These are phyloP conservation scores for Saccharomycopsis sp. DNA, from an alignment of 805 yeast genomes.

Conservation along the genomic window DNA sequence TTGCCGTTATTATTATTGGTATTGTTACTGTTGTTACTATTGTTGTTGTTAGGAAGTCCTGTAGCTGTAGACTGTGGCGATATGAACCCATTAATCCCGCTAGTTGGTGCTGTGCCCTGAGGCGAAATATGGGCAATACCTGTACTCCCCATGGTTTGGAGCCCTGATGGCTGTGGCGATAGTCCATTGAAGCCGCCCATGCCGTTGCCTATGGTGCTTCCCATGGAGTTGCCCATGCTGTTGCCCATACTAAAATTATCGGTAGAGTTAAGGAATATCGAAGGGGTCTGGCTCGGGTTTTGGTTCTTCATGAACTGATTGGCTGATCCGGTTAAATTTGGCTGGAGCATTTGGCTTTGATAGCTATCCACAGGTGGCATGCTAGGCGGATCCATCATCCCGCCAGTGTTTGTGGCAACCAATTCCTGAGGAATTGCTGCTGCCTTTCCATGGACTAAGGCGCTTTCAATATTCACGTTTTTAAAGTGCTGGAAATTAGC, in stretches of 20 bases:
- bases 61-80: constrained; percentile 12
- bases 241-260: too few species aligned
- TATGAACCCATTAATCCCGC: constrained; percentile 2
- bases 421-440: constrained; percentile 38
- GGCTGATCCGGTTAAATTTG: constrained; percentile 38
- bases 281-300: constrained; percentile 6
- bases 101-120: not conserved
- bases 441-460: constrained; percentile 64
- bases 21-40: not conserved
- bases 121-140: not conserved
- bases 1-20: not conserved
- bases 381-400: constrained; percentile 22
- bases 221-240: too few species aligned
- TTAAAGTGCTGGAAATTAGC: constrained; percentile 69
- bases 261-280: constrained; percentile 1
- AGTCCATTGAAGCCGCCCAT: constrained; percentile 1
- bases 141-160: not conserved
- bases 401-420: constrained; percentile 17
- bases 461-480: constrained; percentile 71
- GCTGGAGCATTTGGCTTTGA: constrained; percentile 27
- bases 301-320: constrained; percentile 28
- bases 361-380: constrained; percentile 8
- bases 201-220: constrained; percentile 18
- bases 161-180: constrained; percentile 16
- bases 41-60: not conserved